Base-by-base conservation (phyloP, 441 rosid genomes). In the Gossypium schwendimanii region DNA sequence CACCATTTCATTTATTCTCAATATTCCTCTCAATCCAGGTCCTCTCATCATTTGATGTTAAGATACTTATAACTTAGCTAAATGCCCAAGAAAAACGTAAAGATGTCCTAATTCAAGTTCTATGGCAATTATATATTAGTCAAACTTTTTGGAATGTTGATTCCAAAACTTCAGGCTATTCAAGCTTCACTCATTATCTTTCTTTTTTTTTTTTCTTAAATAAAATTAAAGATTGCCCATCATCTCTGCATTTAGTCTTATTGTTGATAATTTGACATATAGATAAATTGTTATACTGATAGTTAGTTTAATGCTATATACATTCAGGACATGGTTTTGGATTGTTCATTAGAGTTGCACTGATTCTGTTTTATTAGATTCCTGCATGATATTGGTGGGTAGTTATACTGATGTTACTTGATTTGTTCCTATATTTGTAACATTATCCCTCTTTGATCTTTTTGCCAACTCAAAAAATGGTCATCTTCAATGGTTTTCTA, bases 81-180 rank as follows among this genome's bases (percentile, higher is more conserved):
- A 41, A 44, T 21, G 69, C 53, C 33, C 31, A 20, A 63, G 21
- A 6, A 33, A 33, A 3, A 1, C 9, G 15, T 63, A 63, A 36
- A 36, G n/a, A 17, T 63, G 4, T 18, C 67, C 67, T 62, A 14
- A 31, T 61, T 61, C 66, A 62, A 8, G 66, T 36, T 62, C 67
- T 3, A 17, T 23, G 39, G 18, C 6, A 62, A 36, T 36, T 17
- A 36, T 5, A 62, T 4, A 36, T 33, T 62, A 33, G 67, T 62
- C 26, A 62, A 33, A 33, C 39, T 33, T 33, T 33, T 33, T 33
- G 39, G 39, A 33, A 33, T 33, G 39, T 33, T 33, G 41, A n/a
- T 28, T 28, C 44, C 64, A 60, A 14, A 6, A 26, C 20, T 14
- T 26, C 11, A 0, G 20, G 21, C 2, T 31, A 60, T 14, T 60